These are phyloP conservation scores for Rhododendron ferrugineum DNA, from an alignment of 148 eudicot species.

Conservation along the genomic window DNA sequence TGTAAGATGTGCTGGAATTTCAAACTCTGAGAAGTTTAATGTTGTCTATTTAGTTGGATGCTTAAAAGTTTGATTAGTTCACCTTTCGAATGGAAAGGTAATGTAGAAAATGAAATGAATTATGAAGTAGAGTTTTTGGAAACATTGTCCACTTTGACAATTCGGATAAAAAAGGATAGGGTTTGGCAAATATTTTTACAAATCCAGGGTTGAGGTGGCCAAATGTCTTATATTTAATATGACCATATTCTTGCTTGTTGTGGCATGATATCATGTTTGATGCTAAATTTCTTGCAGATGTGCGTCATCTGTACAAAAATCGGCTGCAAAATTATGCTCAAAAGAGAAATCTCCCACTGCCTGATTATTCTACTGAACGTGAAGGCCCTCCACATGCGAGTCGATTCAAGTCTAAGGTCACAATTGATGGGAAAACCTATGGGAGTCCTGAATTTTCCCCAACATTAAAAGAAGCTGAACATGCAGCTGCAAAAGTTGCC, in stretches of 20 bases:
- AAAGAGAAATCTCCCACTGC: slow-evolving; percentile 48
- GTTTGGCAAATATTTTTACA: background rate
- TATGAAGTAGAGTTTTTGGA: background rate
- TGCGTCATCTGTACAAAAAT: slow-evolving; percentile 53
- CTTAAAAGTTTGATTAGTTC: background rate
- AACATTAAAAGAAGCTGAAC: slow-evolving; percentile 76
- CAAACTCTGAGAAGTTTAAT: background rate
- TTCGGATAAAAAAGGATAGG: background rate
- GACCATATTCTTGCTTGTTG: background rate
- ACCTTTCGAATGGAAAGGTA: background rate
- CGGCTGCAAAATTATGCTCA: slow-evolving; percentile 62
- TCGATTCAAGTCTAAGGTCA: slow-evolving; percentile 60
- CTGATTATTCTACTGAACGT: slow-evolving; percentile 50
- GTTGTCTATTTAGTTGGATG: background rate
- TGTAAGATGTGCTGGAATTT: background rate
- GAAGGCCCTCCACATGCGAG: slow-evolving; percentile 73
- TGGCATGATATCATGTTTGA: background rate
- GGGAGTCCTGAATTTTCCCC: slow-evolving; percentile 34
- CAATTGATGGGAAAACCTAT: slow-evolving; percentile 43
- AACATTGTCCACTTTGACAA: background rate
- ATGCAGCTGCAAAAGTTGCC: slow-evolving; percentile 77
- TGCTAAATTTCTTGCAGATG: slow-evolving; percentile 31
- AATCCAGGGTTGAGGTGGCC: background rate
- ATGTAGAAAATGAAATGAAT: background rate
- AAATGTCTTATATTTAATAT: background rate